A percentile compares a stretch with the other conserved stretches of the same genome.
These are phyloP conservation scores for Umbelopsis sp. DNA, from an alignment of 192 early-diverging fungal genomes.

Conservation along the genomic window DNA sequence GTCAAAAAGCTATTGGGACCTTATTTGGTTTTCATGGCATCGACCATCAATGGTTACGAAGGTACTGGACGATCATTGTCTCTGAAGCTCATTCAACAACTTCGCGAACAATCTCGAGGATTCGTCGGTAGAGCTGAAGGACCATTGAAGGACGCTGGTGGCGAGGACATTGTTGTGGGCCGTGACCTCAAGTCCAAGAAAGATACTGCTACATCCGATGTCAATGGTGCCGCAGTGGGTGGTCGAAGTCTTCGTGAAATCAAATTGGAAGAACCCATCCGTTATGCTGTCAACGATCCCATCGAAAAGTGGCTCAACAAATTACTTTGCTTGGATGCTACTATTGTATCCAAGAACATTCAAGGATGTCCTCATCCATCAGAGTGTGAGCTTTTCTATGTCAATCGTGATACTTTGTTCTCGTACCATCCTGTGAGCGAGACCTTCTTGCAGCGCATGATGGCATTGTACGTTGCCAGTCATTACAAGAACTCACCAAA, in stretches of 20 bases:
- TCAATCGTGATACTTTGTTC: constrained; percentile 98
- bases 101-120: constrained; percentile 90
- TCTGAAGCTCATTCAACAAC: constrained; percentile 92
- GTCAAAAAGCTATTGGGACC: constrained; percentile 92
- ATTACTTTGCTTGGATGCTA: constrained; percentile 92
- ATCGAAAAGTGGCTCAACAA: constrained; percentile 96
- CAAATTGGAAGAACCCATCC: constrained; percentile 92
- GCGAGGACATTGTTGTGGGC: constrained; percentile 44
- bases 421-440: constrained; percentile 97
- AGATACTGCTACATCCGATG: constrained; percentile 35
- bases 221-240: constrained; percentile 36
- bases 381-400: constrained; percentile 94
- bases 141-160: constrained; percentile 23
- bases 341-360: constrained; percentile 66
- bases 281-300: constrained; percentile 85
- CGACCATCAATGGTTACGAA: constrained; percentile 99
- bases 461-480: constrained; percentile 95
- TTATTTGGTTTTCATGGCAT: constrained; percentile 97
- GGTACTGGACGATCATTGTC: constrained; percentile 97
- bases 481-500: constrained; percentile 99
- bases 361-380: constrained; percentile 92
- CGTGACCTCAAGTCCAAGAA: constrained; percentile 62
- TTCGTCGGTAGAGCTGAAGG: constrained; percentile 55
- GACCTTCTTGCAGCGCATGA: constrained; percentile 96
- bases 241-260: constrained; percentile 88